Evolutionary conservation across 345 rosid genomes (phyloP), one percentile per base, ranked within the genome.

Genomic region (Gossypium longicalyx): DNA sequence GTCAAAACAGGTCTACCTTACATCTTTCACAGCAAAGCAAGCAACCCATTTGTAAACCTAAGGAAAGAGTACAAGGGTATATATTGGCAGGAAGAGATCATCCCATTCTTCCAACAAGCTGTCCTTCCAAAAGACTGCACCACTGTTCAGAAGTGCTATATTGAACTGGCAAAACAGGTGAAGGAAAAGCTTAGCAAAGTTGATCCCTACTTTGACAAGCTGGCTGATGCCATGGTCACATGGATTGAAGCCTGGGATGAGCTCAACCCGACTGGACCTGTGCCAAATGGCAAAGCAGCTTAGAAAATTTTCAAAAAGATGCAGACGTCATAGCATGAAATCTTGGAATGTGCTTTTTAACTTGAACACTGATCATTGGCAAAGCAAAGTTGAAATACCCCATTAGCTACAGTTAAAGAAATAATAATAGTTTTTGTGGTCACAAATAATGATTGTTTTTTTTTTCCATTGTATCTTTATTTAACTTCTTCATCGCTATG

Each of bases 181-280:
- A 80, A 77, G 73, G 78, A 80, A 29, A 80, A 77, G 71, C 76
- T 80, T 12, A 64, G 79, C n/a, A 63, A 57, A 25, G 22, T 77
- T 11, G 83, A 80, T 65, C 74, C 81, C 4, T 81, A 76, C 73
- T 83, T 83, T 56, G 74, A 74, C 44, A 81, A 81, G 34, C 81
- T 81, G 43, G 84, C 77, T 9, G 79, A 81, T 29, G 82, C 81
- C 77, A 83, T 83, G 82, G 76, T 76, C 22, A 79, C 84, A 8
- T 83, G 82, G 86, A 81, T 81, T 78, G 76, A 79, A 74, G 80
- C 82, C 12, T 83, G 86, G 86, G 82, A 79, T 34, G 74, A 71
- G 9, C 79, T 76, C 23, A 83, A 80, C 70, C 52, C 79, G 17
- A 8, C 76, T 7, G 86, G 74, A 56, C 23, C 60, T 2, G 27